A percentile compares a stretch with the other conserved stretches of the same genome.
Evolutionary conservation across 1,284 basidiomycete genomes (phyloP).

Genomic region (Moniliella sp.): DNA sequence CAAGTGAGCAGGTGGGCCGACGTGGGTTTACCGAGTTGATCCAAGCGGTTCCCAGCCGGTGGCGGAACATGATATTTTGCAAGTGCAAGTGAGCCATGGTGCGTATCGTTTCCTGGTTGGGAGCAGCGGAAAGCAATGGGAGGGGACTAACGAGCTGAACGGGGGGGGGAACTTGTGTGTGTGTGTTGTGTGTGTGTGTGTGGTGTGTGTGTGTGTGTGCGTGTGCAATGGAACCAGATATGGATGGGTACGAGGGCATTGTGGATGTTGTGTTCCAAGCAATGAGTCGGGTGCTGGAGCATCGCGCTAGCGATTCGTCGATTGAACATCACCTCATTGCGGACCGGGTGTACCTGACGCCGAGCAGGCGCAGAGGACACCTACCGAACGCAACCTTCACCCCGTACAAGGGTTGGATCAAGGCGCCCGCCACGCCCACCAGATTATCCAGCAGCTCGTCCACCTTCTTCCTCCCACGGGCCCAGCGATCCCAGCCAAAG

Average conservation of each 20-base stretch:
- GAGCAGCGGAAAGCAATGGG: neutral
- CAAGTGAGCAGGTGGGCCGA: constrained; percentile 17
- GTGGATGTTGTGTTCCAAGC: constrained; percentile 67
- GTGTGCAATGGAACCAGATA: constrained; percentile 31
- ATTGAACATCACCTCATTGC: constrained; percentile 19
- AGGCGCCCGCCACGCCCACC: constrained; percentile 55
- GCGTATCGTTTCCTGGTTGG: neutral
- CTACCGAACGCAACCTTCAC: constrained; percentile 47
- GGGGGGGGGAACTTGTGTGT: too few species aligned
- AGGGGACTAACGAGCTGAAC: neutral
- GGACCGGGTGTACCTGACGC: constrained; percentile 10
- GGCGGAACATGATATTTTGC: constrained; percentile 85
- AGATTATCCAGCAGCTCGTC: neutral
- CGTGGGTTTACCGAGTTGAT: constrained; percentile 47
- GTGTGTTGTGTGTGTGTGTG: too few species aligned
- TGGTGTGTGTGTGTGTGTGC: neutral
- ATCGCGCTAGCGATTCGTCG: constrained; percentile 9
- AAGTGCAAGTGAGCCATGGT: constrained; percentile 82
- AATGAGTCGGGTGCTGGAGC: constrained; percentile 25
- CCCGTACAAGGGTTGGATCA: constrained; percentile 60
- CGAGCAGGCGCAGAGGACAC: neutral
- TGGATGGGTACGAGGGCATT: constrained; percentile 84
- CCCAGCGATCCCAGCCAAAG: constrained; percentile 31
- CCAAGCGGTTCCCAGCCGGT: constrained; percentile 90
- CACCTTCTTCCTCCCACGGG: neutral